Base-by-base conservation (phyloP, 108 stramenopile species). In the Stephanodiscus triporus region DNA sequence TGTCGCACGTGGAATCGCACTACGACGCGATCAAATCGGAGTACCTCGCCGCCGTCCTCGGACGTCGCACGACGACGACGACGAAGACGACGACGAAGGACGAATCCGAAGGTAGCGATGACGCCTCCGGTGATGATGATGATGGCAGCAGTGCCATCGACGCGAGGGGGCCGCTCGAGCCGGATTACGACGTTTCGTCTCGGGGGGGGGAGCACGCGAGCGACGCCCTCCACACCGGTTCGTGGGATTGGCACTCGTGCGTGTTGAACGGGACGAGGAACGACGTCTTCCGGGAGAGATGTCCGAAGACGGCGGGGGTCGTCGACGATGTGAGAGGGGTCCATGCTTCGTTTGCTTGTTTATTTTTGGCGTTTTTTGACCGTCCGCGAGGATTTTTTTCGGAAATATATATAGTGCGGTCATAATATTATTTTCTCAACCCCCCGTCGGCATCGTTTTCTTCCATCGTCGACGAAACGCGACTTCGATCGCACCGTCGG, bases 161-260 rank as follows among this genome's bases (percentile, higher is more conserved):
- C n/a, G n/a, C n/a, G n/a, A n/a, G n/a, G n/a, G n/a, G n/a, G 43
- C 73, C 80, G 4, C 19, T 91, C 13, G 72, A 79, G 32, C 76
- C 83, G 19, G 87, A 91, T 68, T 89, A 93, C 78, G 81, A 88
- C 43, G 74, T 72, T 4, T 53, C 63, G 16, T 70, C 80, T 13
- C 75, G 87, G 70, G 71, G 84, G 36, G 81, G 49, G 24, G 84
- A 82, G 30, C 84, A 83, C 45, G 62, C 77, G 16, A 67, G 70
- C 49, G 78, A 70, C 47, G 68, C 70, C 0, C 68, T 93, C 22
- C 66, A 68, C 26, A 32, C 50, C 20, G 91, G 94, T 6, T 66
- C 63, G 17, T 97, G 96, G 96, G 92, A 97, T 70, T 97, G 96
- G 96, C 89, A 94, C 70, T 87, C 90, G 2, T 97, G 94, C 75